phyloP scores from a whole-genome alignment of 371 early-diverging fungal genomes.

The Mucor lusitanicus region DNA sequence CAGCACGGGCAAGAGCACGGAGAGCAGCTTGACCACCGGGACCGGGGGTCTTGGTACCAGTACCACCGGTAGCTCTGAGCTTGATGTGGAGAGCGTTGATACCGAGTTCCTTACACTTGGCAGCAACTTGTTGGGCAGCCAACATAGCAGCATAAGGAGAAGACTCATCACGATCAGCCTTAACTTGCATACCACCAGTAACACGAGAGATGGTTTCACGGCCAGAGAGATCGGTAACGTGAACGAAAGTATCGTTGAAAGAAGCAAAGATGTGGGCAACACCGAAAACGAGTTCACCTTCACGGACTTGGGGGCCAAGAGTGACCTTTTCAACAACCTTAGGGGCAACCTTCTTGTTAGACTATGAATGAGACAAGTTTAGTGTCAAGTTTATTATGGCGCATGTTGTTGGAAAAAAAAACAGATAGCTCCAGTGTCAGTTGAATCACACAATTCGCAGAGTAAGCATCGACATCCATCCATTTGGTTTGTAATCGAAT shows the following conservation, averaged over 20 bases:
- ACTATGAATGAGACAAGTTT: slow-evolving; percentile 37
- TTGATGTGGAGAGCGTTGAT: slow-evolving; percentile 99
- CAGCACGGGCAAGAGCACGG: slow-evolving; percentile 99
- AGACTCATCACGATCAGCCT: slow-evolving; percentile 99
- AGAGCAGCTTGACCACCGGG: slow-evolving; percentile 99
- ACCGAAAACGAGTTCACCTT: slow-evolving; percentile 99
- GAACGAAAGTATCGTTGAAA: slow-evolving; percentile 99
- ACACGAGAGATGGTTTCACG: slow-evolving; percentile 99
- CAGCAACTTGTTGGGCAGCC: slow-evolving; percentile 99
- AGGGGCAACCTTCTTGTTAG: slow-evolving; percentile 65
- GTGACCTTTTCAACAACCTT: slow-evolving; percentile 88
- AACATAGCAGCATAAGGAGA: slow-evolving; percentile 99
- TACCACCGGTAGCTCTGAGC: slow-evolving; percentile 99
- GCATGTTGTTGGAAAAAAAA: too few relatives aligned
- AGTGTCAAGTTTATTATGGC: too few relatives aligned
- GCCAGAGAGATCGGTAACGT: slow-evolving; percentile 99
- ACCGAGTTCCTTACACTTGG: slow-evolving; percentile 98
- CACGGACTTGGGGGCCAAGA: slow-evolving; percentile 97
- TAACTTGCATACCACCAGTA: slow-evolving; percentile 99
- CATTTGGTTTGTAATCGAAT: slow-evolving; percentile 10
- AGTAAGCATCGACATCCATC: not conserved
- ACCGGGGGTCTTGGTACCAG: slow-evolving; percentile 99
- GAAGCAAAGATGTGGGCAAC: slow-evolving; percentile 99
- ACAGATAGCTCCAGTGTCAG: too few relatives aligned
- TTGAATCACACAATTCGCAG: too few relatives aligned